Percentiles rank a stretch among this genome's conserved stretches.
These are phyloP conservation scores for Cryptococcus sp. DNA, from an alignment of 1,284 basidiomycete genomes.

Conservation along the genomic window DNA sequence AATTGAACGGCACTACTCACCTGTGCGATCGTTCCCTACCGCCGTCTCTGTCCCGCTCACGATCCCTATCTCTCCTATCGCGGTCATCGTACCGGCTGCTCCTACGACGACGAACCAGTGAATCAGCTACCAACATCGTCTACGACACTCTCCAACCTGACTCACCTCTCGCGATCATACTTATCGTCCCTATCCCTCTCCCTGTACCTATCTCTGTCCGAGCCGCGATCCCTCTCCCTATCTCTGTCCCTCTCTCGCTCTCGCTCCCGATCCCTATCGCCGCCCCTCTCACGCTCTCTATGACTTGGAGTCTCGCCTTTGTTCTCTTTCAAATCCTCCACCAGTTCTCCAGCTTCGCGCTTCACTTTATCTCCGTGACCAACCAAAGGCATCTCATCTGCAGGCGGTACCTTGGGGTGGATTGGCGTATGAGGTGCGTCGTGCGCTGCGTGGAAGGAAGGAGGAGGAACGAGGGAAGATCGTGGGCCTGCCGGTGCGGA, in stretches of 20 bases:
- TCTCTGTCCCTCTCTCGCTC: conserved; percentile 61
- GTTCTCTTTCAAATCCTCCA: conserved; percentile 43
- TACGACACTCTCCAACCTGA: too few species aligned
- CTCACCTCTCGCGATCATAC: conserved; percentile 18
- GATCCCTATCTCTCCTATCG: conserved; percentile 15
- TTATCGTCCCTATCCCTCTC: conserved; percentile 15
- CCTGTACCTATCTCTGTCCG: conserved; percentile 56
- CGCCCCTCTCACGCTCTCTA: conserved; percentile 15
- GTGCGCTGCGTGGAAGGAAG: conserved; percentile 1
- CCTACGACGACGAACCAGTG: not conserved
- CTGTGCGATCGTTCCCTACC: conserved; percentile 25
- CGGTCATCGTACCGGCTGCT: conserved; percentile 12
- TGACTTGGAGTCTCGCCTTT: conserved; percentile 5
- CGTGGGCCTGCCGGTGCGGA: conserved; percentile 24
- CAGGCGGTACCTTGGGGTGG: conserved; percentile 32
- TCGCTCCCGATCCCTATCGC: conserved; percentile 60
- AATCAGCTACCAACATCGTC: not conserved
- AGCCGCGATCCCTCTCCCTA: conserved; percentile 48
- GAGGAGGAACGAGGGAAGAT: conserved; percentile 7
- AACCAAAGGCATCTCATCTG: conserved; percentile 39
- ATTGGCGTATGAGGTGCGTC: conserved; percentile 27
- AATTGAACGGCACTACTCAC: conserved; percentile 1
- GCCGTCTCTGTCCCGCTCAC: conserved; percentile 14
- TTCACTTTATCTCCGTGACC: conserved; percentile 50
- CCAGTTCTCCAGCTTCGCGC: conserved; percentile 51